phyloP scores from a whole-genome alignment of 805 yeast genomes.

The Pichia exigua region DNA sequence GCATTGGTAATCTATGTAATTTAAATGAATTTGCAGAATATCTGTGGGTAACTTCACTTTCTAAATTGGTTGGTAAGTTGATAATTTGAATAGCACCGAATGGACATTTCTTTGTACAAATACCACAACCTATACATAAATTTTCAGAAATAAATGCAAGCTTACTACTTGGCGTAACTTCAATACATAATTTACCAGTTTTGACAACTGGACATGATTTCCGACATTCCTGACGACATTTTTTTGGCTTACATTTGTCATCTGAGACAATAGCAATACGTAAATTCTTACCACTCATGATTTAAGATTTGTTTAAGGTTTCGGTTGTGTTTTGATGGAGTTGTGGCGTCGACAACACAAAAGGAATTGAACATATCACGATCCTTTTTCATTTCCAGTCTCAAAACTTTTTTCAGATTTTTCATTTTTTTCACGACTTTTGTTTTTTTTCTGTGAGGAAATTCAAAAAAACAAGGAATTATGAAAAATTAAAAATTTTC shows the following conservation, averaged over 20 bases:
- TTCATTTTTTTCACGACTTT: background rate
- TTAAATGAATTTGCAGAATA: slow-evolving; percentile 97
- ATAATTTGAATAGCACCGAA: slow-evolving; percentile 95
- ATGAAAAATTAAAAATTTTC: background rate
- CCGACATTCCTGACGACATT: slow-evolving; percentile 97
- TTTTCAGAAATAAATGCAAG: slow-evolving; percentile 92
- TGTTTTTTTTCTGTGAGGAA: background rate
- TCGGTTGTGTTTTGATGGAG: background rate
- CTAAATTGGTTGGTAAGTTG: slow-evolving; percentile 93
- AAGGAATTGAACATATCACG: background rate
- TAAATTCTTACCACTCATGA: slow-evolving; percentile 35
- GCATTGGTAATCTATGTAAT: slow-evolving; percentile 93
- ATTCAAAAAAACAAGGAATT: background rate
- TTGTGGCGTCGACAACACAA: background rate
- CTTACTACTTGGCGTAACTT: slow-evolving; percentile 82
- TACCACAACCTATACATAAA: slow-evolving; percentile 98
- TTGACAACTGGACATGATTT: slow-evolving; percentile 96
- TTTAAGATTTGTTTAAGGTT: background rate
- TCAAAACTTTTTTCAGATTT: background rate
- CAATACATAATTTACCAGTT: slow-evolving; percentile 96
- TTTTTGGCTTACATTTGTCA: slow-evolving; percentile 96
- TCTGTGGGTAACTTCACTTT: slow-evolving; percentile 88
- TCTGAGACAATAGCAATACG: slow-evolving; percentile 95
- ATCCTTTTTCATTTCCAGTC: background rate
- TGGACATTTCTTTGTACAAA: slow-evolving; percentile 97